Conservation (phyloP, 2,329 filamentous ascomycete species). For the Cadophora sp. region DNA sequence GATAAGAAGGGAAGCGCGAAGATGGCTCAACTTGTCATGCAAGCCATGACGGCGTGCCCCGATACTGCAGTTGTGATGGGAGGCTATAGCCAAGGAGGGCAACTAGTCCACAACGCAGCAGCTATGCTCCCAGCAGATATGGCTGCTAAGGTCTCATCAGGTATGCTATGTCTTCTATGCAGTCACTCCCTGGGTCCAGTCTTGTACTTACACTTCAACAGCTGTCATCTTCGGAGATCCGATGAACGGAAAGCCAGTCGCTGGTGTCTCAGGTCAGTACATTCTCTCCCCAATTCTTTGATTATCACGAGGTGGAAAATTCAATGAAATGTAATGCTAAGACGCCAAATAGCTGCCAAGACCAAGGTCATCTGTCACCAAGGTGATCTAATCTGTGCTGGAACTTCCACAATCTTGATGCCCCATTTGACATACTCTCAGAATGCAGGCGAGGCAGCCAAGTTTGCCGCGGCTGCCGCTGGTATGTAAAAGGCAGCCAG, state of each 20-base stretch:
- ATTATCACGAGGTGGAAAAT: background rate
- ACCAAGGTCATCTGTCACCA: constrained; percentile 39
- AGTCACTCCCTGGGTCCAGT: background rate
- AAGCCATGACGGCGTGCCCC: constrained; percentile 31
- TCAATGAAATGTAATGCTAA: background rate
- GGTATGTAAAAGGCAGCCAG: background rate
- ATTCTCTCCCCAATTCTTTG: background rate
- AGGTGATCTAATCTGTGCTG: constrained; percentile 38
- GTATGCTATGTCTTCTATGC: constrained; percentile 22
- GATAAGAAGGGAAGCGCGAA: constrained; percentile 51
- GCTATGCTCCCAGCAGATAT: constrained; percentile 24
- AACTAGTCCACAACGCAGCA: constrained; percentile 39
- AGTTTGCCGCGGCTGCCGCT: constrained; percentile 19
- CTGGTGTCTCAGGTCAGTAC: constrained; percentile 21
- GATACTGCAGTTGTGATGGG: constrained; percentile 33
- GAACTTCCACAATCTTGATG: constrained; percentile 26
- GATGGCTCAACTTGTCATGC: constrained; percentile 43
- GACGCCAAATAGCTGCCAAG: constrained; percentile 25
- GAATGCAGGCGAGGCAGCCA: constrained; percentile 22
- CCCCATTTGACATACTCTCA: constrained; percentile 33
- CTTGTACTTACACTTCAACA: constrained; percentile 13
- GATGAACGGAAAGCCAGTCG: constrained; percentile 38
- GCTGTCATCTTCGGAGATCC: constrained; percentile 42
- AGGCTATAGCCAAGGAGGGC: constrained; percentile 38
- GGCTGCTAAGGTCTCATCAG: constrained; percentile 33